Conservation (phyloP, 257 asterid species). For the Striga asiatica region DNA sequence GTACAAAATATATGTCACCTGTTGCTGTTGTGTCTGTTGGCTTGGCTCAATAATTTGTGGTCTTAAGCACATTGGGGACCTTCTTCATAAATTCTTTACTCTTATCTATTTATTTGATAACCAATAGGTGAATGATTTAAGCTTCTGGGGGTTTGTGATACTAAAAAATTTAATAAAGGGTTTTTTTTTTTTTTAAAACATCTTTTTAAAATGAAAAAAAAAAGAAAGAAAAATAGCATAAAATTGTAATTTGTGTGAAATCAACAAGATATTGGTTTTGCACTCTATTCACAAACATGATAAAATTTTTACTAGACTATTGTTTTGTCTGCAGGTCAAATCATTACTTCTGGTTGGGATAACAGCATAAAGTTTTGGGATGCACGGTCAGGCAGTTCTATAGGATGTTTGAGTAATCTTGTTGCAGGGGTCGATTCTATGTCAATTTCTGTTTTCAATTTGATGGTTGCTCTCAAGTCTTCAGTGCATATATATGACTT, state of each 20-base stretch:
- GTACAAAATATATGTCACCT: no score
- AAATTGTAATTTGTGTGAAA: background rate
- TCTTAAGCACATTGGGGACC: no score
- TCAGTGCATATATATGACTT: slow-evolving; percentile 54
- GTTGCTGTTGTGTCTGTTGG: no score
- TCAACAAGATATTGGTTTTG: background rate
- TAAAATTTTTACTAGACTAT: background rate
- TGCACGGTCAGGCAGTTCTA: slow-evolving; percentile 35
- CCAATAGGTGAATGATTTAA: no score
- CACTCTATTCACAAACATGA: background rate
- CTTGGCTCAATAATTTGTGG: no score
- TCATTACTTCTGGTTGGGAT: slow-evolving; percentile 71
- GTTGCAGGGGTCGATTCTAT: slow-evolving; percentile 55
- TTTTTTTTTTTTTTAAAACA: no score
- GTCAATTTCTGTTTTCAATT: slow-evolving; percentile 47
- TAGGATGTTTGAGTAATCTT: slow-evolving; percentile 35
- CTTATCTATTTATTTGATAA: no score
- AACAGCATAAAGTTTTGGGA: slow-evolving; percentile 76
- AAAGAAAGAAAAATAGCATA: no score
- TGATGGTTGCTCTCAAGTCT: slow-evolving; percentile 62
- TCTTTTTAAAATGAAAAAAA: no score
- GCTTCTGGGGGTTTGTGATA: background rate
- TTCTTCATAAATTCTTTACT: no score
- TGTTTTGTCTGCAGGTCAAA: slow-evolving; percentile 39
- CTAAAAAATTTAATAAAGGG: background rate